Percentiles rank a stretch among this genome's conserved stretches.
Evolutionary conservation across 768 basidiomycete genomes (phyloP).

Genomic region (Tricholoma hemisulphureum): DNA sequence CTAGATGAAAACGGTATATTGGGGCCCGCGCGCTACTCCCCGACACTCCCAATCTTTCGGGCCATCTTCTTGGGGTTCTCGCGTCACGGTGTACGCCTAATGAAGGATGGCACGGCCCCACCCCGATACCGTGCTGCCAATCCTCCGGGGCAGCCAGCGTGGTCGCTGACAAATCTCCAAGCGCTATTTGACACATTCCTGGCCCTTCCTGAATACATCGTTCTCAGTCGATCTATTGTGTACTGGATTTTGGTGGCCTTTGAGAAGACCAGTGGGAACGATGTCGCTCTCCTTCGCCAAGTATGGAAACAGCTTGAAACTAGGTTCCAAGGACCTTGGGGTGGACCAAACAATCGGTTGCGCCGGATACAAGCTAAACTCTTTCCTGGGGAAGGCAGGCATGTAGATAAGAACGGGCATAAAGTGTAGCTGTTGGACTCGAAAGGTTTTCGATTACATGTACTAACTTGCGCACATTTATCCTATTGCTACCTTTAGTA

Average conservation of each 20-base stretch:
- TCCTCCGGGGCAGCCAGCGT: constrained; percentile 30
- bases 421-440: background rate
- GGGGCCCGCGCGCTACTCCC: constrained; percentile 33
- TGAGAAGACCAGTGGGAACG: constrained; percentile 53
- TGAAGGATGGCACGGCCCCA: background rate
- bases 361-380: constrained; percentile 36
- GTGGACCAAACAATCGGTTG: constrained; percentile 46
- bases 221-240: constrained; percentile 45
- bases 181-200: constrained; percentile 63
- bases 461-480: background rate
- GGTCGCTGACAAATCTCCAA: constrained; percentile 59
- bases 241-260: constrained; percentile 73
- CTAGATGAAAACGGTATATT: constrained; percentile 26
- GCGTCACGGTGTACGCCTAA: constrained; percentile 47
- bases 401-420: background rate
- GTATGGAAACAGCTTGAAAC: constrained; percentile 58
- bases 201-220: constrained; percentile 43
- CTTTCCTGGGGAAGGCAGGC: constrained; percentile 25
- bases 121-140: constrained; percentile 2
- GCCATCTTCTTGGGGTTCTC: constrained; percentile 75
- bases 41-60: constrained; percentile 58
- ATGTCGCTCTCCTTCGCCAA: constrained; percentile 47
- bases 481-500: background rate
- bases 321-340: constrained; percentile 48
- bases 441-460: background rate